These are phyloP conservation scores for Entelexis sorbosivorans DNA, from an alignment of 1,139 yeast genomes.

Conservation along the genomic window DNA sequence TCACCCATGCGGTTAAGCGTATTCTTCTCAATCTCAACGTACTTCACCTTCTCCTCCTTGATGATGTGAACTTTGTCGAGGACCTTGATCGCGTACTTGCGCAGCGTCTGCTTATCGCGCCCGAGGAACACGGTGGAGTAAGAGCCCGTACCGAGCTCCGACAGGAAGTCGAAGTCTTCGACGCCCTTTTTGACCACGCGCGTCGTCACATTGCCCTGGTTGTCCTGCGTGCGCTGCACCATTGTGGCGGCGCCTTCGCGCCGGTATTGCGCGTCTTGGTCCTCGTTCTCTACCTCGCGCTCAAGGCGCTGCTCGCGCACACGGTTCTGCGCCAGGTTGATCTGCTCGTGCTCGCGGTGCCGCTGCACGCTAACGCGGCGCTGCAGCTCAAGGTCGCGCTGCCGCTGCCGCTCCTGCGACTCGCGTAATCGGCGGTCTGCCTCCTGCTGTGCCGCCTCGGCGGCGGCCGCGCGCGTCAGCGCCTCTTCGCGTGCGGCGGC, in stretches of 20 bases:
- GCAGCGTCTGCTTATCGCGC: conserved; percentile 58
- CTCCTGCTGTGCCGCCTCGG: conserved; percentile 3
- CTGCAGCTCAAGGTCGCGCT: conserved; percentile 3
- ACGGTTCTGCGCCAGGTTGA: neutral
- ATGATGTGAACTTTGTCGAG: conserved; percentile 89
- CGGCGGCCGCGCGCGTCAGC: neutral
- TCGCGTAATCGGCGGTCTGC: conserved; percentile 6
- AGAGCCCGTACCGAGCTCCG: conserved; percentile 88
- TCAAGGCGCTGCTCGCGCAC: neutral
- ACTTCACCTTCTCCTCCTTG: conserved; percentile 87
- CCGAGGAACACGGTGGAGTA: conserved; percentile 90
- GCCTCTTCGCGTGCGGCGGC: neutral
- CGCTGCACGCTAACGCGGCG: conserved; percentile 5
- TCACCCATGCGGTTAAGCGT: conserved; percentile 77
- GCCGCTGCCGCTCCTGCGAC: conserved; percentile 6
- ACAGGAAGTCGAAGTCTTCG: conserved; percentile 76
- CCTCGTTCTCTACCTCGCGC: neutral
- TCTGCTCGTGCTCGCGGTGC: neutral
- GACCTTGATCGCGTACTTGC: conserved; percentile 80
- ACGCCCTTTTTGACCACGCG: conserved; percentile 46
- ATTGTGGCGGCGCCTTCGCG: conserved; percentile 22
- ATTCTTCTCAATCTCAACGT: conserved; percentile 90
- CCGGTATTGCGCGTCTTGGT: neutral
- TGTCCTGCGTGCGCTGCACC: conserved; percentile 27
- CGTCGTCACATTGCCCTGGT: conserved; percentile 39